Base-by-base conservation (phyloP, 192 early-diverging fungal genomes). In the Linnemannia elongata region DNA sequence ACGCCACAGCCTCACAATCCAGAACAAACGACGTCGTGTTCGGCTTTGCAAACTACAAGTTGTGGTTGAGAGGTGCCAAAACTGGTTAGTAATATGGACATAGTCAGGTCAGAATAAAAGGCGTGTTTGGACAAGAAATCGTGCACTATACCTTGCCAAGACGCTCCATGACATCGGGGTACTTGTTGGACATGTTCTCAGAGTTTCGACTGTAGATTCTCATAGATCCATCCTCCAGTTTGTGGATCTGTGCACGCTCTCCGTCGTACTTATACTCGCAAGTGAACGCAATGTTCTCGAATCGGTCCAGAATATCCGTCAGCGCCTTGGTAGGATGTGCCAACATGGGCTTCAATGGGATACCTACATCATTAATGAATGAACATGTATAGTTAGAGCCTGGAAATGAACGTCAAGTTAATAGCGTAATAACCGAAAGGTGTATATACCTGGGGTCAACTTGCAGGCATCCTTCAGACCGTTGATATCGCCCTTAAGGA, bases 181-280 rank as follows among this genome's bases (percentile, higher is more conserved):
- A 99, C 82, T 97, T 98, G 42, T 72, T 90, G 33, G 96, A 95
- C 92, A 98, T 94, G 85, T 99, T 97, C 88, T 99, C 98, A 49
- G 96, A 95, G 87, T 99, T 99, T 38, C 99, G 89, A 88, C 97
- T 98, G 85, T 95, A 99, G 42, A 99, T 93, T 69, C 88, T 92
- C n/a, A 93, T 93, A 20, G 80, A 88, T 68, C 97, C 97, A 81
- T 96, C 92, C 4, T 93, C 93, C 38, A 97, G 82, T 54, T 88
- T 91, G 88, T 99, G 98, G 76, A 99, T 97, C 94, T 96, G 83
- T 13, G 78, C 89, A 33, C 89, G 82, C 80, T 90, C 89, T 17
- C 89, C 99, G 86, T 99, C 99, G 80, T 99, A 99, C 83, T 99
- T 99, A 90, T 94, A 99, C 88, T 99, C 99, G 87, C 99, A 99